phyloP scores from a whole-genome alignment of 1,284 basidiomycete genomes.

The Rhizoctonia solani region DNA sequence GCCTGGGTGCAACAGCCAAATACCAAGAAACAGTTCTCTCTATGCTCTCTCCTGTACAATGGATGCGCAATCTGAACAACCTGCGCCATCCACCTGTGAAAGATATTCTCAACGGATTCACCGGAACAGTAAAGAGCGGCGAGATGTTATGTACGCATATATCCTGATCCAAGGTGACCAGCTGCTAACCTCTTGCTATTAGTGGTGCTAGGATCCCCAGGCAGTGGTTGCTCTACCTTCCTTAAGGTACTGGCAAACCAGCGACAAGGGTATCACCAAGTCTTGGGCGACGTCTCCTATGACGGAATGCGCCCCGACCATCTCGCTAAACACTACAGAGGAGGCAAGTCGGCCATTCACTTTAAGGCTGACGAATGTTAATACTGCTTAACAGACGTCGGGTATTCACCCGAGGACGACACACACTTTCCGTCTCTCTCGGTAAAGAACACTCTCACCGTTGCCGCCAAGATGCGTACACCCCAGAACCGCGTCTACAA shows the following conservation, averaged over 20 bases:
- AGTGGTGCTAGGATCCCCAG: slow-evolving; percentile 84
- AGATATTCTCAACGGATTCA: slow-evolving; percentile 54
- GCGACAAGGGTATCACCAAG: slow-evolving; percentile 59
- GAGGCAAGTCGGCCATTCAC: slow-evolving; percentile 55
- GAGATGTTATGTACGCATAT: slow-evolving; percentile 60
- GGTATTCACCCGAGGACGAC: slow-evolving; percentile 54
- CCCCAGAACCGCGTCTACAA: slow-evolving; percentile 52
- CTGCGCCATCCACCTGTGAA: slow-evolving; percentile 50
- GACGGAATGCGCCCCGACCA: slow-evolving; percentile 63
- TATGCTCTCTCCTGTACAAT: slow-evolving; percentile 47
- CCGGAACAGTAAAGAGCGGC: slow-evolving; percentile 48
- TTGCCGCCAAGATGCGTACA: slow-evolving; percentile 64
- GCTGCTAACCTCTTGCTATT: slow-evolving; percentile 5
- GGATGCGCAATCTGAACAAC: slow-evolving; percentile 42
- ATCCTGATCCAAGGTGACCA: slow-evolving; percentile 24
- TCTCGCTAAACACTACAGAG: slow-evolving; percentile 60
- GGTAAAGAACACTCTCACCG: slow-evolving; percentile 65
- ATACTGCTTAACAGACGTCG: slow-evolving; percentile 1
- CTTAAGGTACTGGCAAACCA: slow-evolving; percentile 74
- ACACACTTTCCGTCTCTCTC: slow-evolving; percentile 77
- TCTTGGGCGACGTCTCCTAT: slow-evolving; percentile 69
- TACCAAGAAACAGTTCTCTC: slow-evolving; percentile 53
- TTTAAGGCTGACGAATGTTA: slow-evolving; percentile 54
- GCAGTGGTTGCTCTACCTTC: slow-evolving; percentile 74
- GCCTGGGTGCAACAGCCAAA: slow-evolving; percentile 50